These are phyloP conservation scores for Hymenotorrendiella dingleyae DNA, from an alignment of 2,329 filamentous ascomycete species.

Conservation along the genomic window DNA sequence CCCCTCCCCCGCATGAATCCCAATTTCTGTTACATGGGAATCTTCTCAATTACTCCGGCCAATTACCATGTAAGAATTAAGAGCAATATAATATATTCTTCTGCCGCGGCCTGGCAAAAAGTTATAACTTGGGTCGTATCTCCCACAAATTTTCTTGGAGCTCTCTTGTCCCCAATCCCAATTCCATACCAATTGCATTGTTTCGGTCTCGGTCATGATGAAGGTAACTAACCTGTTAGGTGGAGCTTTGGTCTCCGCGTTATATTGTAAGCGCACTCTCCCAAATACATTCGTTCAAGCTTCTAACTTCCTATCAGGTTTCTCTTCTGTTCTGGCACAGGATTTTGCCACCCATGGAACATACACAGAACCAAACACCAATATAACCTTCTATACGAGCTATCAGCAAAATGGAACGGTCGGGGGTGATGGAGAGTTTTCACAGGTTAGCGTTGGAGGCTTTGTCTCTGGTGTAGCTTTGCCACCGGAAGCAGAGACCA, in stretches of 20 bases:
- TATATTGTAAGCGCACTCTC: constrained; percentile 19
- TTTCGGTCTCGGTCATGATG: constrained; percentile 21
- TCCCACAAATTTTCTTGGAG: constrained; percentile 1
- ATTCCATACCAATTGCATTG: constrained; percentile 9
- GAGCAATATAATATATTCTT: constrained; percentile 6
- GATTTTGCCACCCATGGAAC: constrained; percentile 27
- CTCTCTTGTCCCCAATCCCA: constrained; percentile 2
- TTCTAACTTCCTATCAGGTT: constrained; percentile 15
- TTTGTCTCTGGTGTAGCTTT: constrained; percentile 51
- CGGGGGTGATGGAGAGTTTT: constrained; percentile 28
- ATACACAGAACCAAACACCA: constrained; percentile 42
- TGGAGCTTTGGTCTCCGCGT: constrained; percentile 18
- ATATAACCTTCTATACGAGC: constrained; percentile 49
- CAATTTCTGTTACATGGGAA: constrained; percentile 4
- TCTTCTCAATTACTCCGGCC: constrained; percentile 14
- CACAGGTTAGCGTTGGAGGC: constrained; percentile 32
- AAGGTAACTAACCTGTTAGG: constrained; percentile 19
- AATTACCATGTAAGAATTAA: constrained; percentile 10
- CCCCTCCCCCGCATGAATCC: constrained; percentile 7
- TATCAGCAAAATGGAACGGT: constrained; percentile 36
- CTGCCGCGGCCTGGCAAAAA: constrained; percentile 12
- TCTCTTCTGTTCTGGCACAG: constrained; percentile 20
- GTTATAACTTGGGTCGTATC: constrained; percentile 6
- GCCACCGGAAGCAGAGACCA: constrained; percentile 41
- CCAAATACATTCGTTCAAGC: neutral